These are phyloP conservation scores for Kockiozyma suomiensis DNA, from an alignment of 805 yeast species.

Conservation along the genomic window DNA sequence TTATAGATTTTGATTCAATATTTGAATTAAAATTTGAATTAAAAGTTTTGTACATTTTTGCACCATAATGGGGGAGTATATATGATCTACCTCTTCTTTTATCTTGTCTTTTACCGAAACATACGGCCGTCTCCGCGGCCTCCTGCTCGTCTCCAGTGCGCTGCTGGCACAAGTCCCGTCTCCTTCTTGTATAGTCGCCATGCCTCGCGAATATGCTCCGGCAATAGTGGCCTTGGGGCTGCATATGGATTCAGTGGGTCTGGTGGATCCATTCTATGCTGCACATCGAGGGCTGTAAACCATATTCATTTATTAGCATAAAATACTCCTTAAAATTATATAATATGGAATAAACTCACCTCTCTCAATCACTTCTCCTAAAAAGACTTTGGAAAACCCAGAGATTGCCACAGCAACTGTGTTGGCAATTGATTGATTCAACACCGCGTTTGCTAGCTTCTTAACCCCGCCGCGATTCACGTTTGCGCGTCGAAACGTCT, in stretches of 20 bases:
- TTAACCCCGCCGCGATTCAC: constrained; percentile 73
- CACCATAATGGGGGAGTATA: no score
- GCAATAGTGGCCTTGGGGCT: constrained; percentile 58
- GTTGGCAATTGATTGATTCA: constrained; percentile 78
- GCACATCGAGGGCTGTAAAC: constrained; percentile 36
- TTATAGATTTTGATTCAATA: no score
- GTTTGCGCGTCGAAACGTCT: constrained; percentile 79
- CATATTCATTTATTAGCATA: background rate
- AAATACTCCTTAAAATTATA: background rate
- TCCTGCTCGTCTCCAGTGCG: constrained; percentile 73
- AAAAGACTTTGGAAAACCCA: constrained; percentile 82
- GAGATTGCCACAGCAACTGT: constrained; percentile 79
- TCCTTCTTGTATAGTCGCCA: constrained; percentile 77
- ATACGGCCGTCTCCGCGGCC: constrained; percentile 69
- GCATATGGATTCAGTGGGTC: constrained; percentile 42
- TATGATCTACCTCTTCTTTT: no score
- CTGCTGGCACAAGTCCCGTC: constrained; percentile 60
- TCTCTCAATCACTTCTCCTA: constrained; percentile 86
- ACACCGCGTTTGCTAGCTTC: constrained; percentile 73
- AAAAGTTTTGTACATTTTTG: no score
- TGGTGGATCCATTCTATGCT: constrained; percentile 43
- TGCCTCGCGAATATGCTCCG: constrained; percentile 86
- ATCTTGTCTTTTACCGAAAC: constrained; percentile 55
- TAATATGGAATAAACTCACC: constrained; percentile 57
- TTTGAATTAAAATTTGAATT: no score